Evolutionary conservation across 139 green algal species (phyloP).

Genomic region (Pleodorina starrii): DNA sequence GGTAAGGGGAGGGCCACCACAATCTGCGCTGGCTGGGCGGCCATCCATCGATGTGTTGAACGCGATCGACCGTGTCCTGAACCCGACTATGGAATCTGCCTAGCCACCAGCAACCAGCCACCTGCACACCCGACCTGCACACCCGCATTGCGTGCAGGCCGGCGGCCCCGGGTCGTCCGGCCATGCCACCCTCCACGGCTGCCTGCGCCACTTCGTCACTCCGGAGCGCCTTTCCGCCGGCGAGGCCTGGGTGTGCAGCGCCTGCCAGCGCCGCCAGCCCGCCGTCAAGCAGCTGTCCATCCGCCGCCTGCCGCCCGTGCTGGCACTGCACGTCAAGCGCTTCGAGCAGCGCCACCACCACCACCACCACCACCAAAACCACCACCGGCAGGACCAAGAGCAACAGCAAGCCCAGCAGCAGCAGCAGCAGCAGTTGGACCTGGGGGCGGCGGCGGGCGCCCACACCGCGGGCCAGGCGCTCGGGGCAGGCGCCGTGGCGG

Average conservation of each 20-base stretch:
- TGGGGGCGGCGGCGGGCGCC: neutral
- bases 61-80: too few species aligned
- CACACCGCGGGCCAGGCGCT: neutral
- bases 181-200: conserved; percentile 70
- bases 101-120: too few species aligned
- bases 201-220: conserved; percentile 82
- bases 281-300: conserved; percentile 93
- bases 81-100: too few species aligned
- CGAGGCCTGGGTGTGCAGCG: conserved; percentile 72
- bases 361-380: conserved; percentile 3
- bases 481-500: neutral
- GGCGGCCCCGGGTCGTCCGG: neutral
- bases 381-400: neutral
- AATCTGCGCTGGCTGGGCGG: too few species aligned
- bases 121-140: too few species aligned
- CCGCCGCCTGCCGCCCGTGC: conserved; percentile 83
- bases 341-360: conserved; percentile 82
- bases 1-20: too few species aligned
- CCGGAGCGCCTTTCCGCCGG: conserved; percentile 73
- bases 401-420: neutral
- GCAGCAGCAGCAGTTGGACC: neutral
- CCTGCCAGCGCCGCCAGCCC: conserved; percentile 57
- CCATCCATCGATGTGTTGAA: too few species aligned
- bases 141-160: too few species aligned
- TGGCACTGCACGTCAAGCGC: conserved; percentile 93